These are phyloP conservation scores for Rhodamnia argentea DNA, from an alignment of 345 rosid genomes.

Conservation along the genomic window DNA sequence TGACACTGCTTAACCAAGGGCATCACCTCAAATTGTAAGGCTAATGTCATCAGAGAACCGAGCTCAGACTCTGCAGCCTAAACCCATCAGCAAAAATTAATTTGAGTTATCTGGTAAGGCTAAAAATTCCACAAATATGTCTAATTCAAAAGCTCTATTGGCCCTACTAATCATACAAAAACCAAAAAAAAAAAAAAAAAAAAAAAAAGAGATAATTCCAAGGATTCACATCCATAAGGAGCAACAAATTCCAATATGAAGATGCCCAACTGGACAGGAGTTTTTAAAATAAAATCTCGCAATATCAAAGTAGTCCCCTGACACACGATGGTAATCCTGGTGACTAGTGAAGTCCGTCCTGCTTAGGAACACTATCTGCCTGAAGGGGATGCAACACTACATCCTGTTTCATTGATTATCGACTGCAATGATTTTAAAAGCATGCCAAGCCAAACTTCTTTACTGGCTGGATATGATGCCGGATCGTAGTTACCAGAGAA, in stretches of 20 bases:
- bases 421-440: neutral
- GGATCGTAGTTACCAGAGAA: neutral
- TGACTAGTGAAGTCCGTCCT: neutral
- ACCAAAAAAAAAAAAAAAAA: neutral
- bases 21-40: slow-evolving; percentile 56
- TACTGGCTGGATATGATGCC: neutral
- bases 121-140: neutral
- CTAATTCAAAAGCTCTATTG: neutral
- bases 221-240: neutral
- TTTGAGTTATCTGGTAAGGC: neutral
- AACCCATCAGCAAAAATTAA: neutral
- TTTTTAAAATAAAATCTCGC: neutral
- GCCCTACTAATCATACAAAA: neutral
- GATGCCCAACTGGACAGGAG: neutral
- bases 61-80: slow-evolving; percentile 76
- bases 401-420: neutral
- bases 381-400: neutral
- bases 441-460: neutral
- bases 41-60: slow-evolving; percentile 39
- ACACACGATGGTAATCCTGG: neutral
- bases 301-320: neutral
- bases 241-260: neutral
- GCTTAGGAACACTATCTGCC: neutral
- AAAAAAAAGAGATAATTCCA: neutral
- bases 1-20: slow-evolving; percentile 72